These are phyloP conservation scores for Syzygium aqueum DNA, from an alignment of 345 rosid genomes.

Conservation along the genomic window DNA sequence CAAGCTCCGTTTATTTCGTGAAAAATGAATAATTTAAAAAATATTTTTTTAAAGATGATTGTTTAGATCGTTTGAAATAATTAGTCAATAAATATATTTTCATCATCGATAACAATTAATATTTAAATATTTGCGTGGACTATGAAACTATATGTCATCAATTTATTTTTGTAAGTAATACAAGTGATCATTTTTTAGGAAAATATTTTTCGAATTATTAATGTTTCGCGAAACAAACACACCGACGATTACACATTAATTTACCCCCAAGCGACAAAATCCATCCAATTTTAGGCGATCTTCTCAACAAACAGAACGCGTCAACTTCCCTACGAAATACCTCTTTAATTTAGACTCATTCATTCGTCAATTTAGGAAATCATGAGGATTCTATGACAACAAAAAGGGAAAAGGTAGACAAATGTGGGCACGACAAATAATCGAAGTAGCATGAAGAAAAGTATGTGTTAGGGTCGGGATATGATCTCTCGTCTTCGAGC, in stretches of 20 bases:
- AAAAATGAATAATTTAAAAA: no score
- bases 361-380: background rate
- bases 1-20: accelerated
- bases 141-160: background rate
- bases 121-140: accelerated
- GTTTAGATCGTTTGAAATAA: no score
- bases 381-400: background rate
- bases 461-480: background rate
- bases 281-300: background rate
- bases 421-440: background rate
- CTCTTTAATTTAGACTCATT: background rate
- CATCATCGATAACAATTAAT: accelerated
- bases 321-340: background rate
- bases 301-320: background rate
- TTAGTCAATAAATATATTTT: no score
- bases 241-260: background rate
- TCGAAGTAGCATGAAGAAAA: background rate
- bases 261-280: background rate
- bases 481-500: background rate
- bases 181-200: no score
- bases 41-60: no score
- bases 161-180: no score
- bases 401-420: background rate
- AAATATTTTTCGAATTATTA: no score
- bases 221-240: background rate